A percentile compares a stretch with the other conserved stretches of the same genome.
Evolutionary conservation across 2,329 filamentous ascomycete genomes (phyloP).

Genomic region (Pseudonectria buxi): DNA sequence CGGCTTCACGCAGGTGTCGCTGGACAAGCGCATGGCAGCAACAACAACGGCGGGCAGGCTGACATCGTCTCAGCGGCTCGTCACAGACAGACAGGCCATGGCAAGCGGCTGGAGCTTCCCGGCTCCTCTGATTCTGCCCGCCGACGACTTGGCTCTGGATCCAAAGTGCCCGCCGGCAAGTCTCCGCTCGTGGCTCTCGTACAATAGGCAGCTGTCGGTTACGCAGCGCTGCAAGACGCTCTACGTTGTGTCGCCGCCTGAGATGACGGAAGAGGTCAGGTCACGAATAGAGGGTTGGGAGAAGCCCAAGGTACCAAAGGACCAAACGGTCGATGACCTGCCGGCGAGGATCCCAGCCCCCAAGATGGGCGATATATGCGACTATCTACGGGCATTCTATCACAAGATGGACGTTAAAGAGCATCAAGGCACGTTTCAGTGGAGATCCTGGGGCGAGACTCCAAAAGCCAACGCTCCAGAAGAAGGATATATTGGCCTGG

Average conservation of each 20-base stretch:
- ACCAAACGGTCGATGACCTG: background rate
- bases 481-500: slow-evolving; percentile 39
- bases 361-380: slow-evolving; percentile 21
- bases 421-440: slow-evolving; percentile 34
- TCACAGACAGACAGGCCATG: slow-evolving; percentile 8
- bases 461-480: slow-evolving; percentile 9
- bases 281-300: slow-evolving; percentile 38
- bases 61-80: slow-evolving; percentile 2
- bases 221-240: slow-evolving; percentile 40
- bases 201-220: slow-evolving; percentile 41
- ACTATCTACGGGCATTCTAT: slow-evolving; percentile 42
- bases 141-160: slow-evolving; percentile 50
- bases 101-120: slow-evolving; percentile 40
- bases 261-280: slow-evolving; percentile 26
- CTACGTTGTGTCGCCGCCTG: slow-evolving; percentile 46
- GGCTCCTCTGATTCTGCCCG: slow-evolving; percentile 51
- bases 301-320: slow-evolving; percentile 16
- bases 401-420: slow-evolving; percentile 44
- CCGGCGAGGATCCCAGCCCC: slow-evolving; percentile 16
- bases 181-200: slow-evolving; percentile 42
- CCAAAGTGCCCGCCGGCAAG: slow-evolving; percentile 45
- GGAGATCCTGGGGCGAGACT: slow-evolving; percentile 40
- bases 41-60: slow-evolving; percentile 16
- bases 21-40: slow-evolving; percentile 8
- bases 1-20: slow-evolving; percentile 8